Evolutionary conservation across 2,329 filamentous ascomycete genomes (phyloP), one percentile per base, ranked within the genome.

Genomic region (Didymella sp.): DNA sequence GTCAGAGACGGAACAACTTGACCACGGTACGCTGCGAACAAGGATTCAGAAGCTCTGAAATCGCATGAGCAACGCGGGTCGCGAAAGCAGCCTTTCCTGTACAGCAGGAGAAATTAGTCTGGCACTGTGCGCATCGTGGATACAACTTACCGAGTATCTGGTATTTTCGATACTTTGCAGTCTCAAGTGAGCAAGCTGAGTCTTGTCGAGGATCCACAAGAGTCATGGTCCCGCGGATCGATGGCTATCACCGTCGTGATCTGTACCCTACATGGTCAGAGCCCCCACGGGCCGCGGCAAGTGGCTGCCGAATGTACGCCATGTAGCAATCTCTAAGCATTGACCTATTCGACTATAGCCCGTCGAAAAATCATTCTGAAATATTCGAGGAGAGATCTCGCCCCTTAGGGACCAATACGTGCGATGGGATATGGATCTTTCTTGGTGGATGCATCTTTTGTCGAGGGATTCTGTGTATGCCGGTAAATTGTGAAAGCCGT

Each of bases 101-200:
- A 31, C 48, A 44, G 17, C n/a, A 48, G 21, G 30, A 21, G 30
- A 44, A 40, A 37, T 44, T 37, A 27, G 24, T 3, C 37, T 48
- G 19, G 54, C 48, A 48, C 37, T 57, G 47, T 48, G 48, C 48
- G 30, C 37, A 17, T 19, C 24, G 30, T 48, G 30, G 47, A 31
- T 37, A 44, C 37, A 49, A 43, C 37, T 48, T 57, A 51, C 54
- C 54, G 54, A 57, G 27, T 12, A 31, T 40, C 25, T 40, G 54
- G 54, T 52, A 57, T 48, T 57, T 51, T 57, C 54, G 54, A 57
- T 57, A 57, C 43, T 57, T 35, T 33, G 19, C 13, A 38, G 38
- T 44, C 48, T 57, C 30, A 41, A 52, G 44, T 49, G 25, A 49
- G 49, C 48, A 52, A 3, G 38, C 5, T 41, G 54, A 57, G 30